phyloP scores from a whole-genome alignment of 2,329 filamentous ascomycete species.

The Alternaria sp. region DNA sequence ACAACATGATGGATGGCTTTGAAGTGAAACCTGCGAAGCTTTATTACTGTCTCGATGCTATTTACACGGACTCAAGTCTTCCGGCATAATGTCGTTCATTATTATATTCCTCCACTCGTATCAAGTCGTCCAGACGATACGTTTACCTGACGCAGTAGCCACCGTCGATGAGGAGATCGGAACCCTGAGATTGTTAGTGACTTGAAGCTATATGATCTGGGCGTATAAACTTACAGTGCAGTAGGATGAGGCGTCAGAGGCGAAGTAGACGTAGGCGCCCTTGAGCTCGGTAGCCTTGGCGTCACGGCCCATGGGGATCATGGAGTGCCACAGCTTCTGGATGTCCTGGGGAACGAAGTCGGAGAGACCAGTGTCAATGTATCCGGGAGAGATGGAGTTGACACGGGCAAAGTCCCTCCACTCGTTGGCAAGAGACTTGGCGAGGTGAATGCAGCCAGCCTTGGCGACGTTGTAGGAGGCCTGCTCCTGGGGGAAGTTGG shows the following conservation, averaged over 20 bases:
- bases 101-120: slow-evolving; percentile 16
- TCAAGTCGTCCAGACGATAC: slow-evolving; percentile 23
- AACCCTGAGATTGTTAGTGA: slow-evolving; percentile 49
- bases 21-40: slow-evolving; percentile 14
- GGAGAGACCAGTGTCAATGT: slow-evolving; percentile 71
- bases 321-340: slow-evolving; percentile 76
- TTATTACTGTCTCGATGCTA: slow-evolving; percentile 26
- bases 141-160: slow-evolving; percentile 63
- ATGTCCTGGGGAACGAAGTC: slow-evolving; percentile 71
- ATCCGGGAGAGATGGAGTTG: slow-evolving; percentile 71
- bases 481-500: slow-evolving; percentile 81
- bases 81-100: slow-evolving; percentile 18
- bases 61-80: slow-evolving; percentile 18
- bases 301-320: slow-evolving; percentile 81
- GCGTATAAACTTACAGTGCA: slow-evolving; percentile 63
- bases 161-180: slow-evolving; percentile 77
- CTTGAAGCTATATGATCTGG: background rate
- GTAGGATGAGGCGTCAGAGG: slow-evolving; percentile 82
- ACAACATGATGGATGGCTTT: background rate
- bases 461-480: slow-evolving; percentile 59
- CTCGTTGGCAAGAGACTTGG: slow-evolving; percentile 69
- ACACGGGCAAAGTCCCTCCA: slow-evolving; percentile 73
- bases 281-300: slow-evolving; percentile 78
- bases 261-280: slow-evolving; percentile 81
- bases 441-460: slow-evolving; percentile 70